Percentiles rank a stretch among this genome's conserved stretches.
phyloP scores from a whole-genome alignment of 2,329 filamentous ascomycete genomes.

The Colletotrichum magnum region DNA sequence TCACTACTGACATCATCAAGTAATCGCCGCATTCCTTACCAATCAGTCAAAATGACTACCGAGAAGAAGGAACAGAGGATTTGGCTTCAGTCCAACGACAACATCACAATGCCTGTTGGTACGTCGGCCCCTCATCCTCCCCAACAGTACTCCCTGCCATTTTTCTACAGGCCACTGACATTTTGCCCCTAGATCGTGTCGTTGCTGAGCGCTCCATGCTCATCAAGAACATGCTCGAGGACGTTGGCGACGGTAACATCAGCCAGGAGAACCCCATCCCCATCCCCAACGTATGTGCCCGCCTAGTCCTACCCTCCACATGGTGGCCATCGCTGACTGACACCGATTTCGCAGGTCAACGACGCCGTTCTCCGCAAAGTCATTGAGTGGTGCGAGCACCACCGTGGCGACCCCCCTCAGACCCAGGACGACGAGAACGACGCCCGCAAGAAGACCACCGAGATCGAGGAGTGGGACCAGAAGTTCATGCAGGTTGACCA shows the following conservation, averaged over 20 bases:
- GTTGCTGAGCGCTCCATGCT: conserved; percentile 93
- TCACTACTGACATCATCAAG: conserved; percentile 13
- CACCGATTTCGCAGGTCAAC: conserved; percentile 74
- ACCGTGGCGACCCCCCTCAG: conserved; percentile 88
- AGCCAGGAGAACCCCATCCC: conserved; percentile 79
- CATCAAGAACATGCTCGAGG: conserved; percentile 98
- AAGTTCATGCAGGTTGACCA: conserved; percentile 99
- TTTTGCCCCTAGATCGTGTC: conserved; percentile 73
- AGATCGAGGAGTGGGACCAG: conserved; percentile 99
- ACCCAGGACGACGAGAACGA: conserved; percentile 91
- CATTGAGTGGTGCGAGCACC: conserved; percentile 97
- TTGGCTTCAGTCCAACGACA: conserved; percentile 67
- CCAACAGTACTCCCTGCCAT: background rate
- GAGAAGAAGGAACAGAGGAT: conserved; percentile 58
- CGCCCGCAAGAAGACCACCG: conserved; percentile 96
- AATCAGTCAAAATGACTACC: conserved; percentile 51
- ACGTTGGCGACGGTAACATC: conserved; percentile 78
- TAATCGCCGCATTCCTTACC: conserved; percentile 7
- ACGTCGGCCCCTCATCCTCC: conserved; percentile 39
- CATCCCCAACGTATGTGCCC: conserved; percentile 80
- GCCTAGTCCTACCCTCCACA: conserved; percentile 1
- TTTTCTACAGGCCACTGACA: conserved; percentile 15
- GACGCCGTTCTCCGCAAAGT: conserved; percentile 96
- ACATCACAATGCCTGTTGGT: conserved; percentile 59
- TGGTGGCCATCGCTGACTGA: conserved; percentile 34